phyloP scores from a whole-genome alignment of 257 asterid genomes.

The Forsythia suspensa region DNA sequence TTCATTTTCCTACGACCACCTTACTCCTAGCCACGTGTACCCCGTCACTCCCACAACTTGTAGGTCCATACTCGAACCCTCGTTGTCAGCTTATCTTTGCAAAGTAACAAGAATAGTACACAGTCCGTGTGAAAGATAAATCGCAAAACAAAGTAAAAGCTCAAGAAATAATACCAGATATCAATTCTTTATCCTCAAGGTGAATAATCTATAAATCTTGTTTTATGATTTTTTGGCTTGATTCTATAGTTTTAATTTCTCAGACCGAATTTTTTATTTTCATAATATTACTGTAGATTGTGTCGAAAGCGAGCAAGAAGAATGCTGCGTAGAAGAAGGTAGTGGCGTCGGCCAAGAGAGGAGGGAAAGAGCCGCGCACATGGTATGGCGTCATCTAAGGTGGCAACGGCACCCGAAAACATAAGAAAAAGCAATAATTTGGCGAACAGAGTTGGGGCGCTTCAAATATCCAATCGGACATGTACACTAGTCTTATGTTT shows the following conservation, averaged over 20 bases:
- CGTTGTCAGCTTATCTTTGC: slow-evolving; percentile 23
- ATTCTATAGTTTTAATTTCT: background rate
- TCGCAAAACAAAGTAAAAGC: background rate
- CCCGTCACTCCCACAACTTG: slow-evolving; percentile 16
- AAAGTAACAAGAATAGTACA: background rate
- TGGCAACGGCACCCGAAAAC: slow-evolving; percentile 41
- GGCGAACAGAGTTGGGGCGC: slow-evolving; percentile 55
- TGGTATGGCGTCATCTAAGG: slow-evolving; percentile 46
- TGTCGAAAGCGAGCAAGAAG: slow-evolving; percentile 96
- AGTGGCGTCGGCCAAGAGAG: slow-evolving; percentile 79
- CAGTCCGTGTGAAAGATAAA: slow-evolving; percentile 12
- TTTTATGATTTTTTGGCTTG: background rate
- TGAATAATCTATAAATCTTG: slow-evolving; percentile 4
- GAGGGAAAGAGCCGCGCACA: slow-evolving; percentile 48
- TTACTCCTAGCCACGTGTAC: slow-evolving; percentile 45
- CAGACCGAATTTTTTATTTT: background rate
- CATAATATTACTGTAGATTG: slow-evolving; percentile 54
- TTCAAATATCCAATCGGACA: slow-evolving; percentile 85
- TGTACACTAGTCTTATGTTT: slow-evolving; percentile 96
- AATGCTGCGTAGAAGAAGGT: slow-evolving; percentile 97
- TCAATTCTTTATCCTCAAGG: slow-evolving; percentile 32
- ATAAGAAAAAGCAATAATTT: slow-evolving; percentile 50
- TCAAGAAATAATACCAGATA: slow-evolving; percentile 35
- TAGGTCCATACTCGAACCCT: slow-evolving; percentile 34
- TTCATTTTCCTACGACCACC: slow-evolving; percentile 29